Conservation (phyloP, 805 yeast genomes). For the Myxozyma geophila region DNA sequence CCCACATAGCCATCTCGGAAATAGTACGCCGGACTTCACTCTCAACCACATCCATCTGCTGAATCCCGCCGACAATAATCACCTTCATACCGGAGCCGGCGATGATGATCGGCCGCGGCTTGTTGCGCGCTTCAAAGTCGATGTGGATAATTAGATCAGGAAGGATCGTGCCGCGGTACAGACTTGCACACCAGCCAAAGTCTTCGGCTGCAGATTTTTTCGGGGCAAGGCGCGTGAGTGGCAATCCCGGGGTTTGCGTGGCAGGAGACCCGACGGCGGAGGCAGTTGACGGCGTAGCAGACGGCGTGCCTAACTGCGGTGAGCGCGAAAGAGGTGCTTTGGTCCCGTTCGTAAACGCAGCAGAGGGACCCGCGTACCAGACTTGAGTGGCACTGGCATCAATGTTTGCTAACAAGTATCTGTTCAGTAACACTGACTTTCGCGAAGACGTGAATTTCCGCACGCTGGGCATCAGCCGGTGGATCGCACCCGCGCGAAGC, state of each 20-base stretch:
- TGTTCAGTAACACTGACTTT: constrained; percentile 20
- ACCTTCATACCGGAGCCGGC: constrained; percentile 10
- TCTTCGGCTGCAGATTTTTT: constrained; percentile 10
- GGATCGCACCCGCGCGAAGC: constrained; percentile 17
- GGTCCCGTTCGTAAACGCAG: background rate
- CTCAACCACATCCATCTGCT: constrained; percentile 23
- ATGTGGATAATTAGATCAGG: constrained; percentile 28
- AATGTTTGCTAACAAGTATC: constrained; percentile 15
- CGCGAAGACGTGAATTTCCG: constrained; percentile 11
- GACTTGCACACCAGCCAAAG: constrained; percentile 27
- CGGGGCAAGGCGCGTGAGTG: too few species aligned
- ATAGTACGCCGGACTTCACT: constrained; percentile 12
- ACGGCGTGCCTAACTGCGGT: too few species aligned
- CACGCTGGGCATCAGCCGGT: constrained; percentile 14
- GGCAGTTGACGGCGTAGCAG: too few species aligned
- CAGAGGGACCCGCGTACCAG: background rate
- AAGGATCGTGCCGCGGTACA: constrained; percentile 25
- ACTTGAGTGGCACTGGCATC: constrained; percentile 14
- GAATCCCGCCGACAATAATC: constrained; percentile 21
- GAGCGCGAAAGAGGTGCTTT: too few species aligned
- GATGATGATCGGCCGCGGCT: background rate
- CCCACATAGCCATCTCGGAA: constrained; percentile 14
- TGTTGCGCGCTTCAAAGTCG: constrained; percentile 8
- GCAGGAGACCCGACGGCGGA: too few species aligned
- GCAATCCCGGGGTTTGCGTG: too few species aligned